Conservation (phyloP, 441 rosid species). For the Adansonia gregorii region DNA sequence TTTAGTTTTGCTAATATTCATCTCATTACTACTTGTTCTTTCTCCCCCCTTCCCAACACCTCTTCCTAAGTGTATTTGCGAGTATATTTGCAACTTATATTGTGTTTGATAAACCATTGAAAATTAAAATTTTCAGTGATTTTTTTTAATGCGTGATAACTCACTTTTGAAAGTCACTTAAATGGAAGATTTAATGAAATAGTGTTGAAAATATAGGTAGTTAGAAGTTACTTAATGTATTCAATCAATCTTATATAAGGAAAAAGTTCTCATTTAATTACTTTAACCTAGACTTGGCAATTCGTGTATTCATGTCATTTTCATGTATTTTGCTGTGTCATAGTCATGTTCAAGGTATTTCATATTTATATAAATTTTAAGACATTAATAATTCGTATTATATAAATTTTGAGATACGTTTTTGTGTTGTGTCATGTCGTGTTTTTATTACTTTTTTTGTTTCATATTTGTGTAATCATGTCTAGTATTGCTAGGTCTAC, state of each 20-base stretch:
- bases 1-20: slow-evolving; percentile 9
- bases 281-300: background rate
- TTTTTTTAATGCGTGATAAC: background rate
- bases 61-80: background rate
- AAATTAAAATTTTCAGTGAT: background rate
- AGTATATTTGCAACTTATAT: background rate
- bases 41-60: background rate
- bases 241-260: background rate
- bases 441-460: no score
- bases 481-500: no score
- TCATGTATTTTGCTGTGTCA: no score
- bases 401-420: no score
- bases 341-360: no score
- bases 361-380: no score
- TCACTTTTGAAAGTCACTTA: background rate
- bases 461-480: no score
- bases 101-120: background rate
- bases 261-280: background rate
- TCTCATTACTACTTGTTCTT: background rate
- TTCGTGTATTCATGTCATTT: no score
- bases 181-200: background rate
- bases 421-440: no score
- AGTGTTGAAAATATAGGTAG: background rate
- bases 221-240: background rate
- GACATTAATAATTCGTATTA: no score